Conservation (phyloP, 148 eudicot genomes). For the Diospyros lotus region DNA sequence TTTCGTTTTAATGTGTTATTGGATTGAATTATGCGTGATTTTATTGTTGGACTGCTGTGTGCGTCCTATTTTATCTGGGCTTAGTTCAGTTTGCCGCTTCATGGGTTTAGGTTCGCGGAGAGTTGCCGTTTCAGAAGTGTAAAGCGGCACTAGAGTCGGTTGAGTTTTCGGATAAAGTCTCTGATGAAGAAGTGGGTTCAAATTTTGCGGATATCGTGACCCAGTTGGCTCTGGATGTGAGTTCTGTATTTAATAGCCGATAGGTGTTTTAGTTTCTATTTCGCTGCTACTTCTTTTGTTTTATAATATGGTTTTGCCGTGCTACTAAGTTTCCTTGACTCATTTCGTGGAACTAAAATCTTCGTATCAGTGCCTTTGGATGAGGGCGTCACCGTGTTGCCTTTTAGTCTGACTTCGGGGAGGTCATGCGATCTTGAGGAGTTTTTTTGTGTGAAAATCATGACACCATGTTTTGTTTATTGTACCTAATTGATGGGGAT, state of each 20-base stretch:
- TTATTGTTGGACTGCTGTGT: slow-evolving; percentile 22
- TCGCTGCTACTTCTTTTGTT: background rate
- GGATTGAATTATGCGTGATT: background rate
- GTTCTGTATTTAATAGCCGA: slow-evolving; percentile 10
- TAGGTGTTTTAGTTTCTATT: background rate
- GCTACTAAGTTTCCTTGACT: background rate
- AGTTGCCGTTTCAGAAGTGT: slow-evolving; percentile 81
- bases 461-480: background rate
- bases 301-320: background rate
- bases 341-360: background rate
- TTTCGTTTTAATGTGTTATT: background rate
- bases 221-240: slow-evolving; percentile 96
- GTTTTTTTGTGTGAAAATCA: background rate
- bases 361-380: background rate
- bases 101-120: slow-evolving; percentile 60
- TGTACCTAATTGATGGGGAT: background rate
- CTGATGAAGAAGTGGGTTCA: slow-evolving; percentile 60
- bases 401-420: background rate
- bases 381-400: slow-evolving; percentile 3
- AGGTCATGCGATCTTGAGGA: background rate
- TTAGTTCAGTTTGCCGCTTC: background rate
- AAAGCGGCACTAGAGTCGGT: slow-evolving; percentile 80
- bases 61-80: background rate
- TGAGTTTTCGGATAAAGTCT: slow-evolving; percentile 46
- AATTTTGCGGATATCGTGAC: slow-evolving; percentile 80